phyloP scores from a whole-genome alignment of 352 stramenopile species.

The Phytophthora palmivora region DNA sequence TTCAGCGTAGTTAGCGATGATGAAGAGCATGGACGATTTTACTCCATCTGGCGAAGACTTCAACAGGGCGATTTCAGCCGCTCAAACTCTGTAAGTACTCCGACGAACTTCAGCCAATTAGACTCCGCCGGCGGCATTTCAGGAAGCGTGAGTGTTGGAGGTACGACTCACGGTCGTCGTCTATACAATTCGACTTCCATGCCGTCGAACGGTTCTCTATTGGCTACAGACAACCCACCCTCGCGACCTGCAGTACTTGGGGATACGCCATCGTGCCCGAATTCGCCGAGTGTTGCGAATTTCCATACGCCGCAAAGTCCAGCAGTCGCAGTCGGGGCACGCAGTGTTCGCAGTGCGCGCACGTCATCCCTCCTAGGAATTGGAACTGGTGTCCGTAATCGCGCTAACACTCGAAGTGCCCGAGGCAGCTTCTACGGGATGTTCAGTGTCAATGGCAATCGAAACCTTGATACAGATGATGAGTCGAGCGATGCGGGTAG shows the following conservation, averaged over 20 bases:
- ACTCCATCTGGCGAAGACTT: constrained; percentile 76
- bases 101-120: constrained; percentile 47
- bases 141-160: constrained; percentile 30
- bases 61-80: constrained; percentile 72
- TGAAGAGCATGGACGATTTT: constrained; percentile 68
- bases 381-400: constrained; percentile 21
- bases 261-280: not conserved
- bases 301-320: constrained; percentile 63
- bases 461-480: constrained; percentile 38
- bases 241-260: constrained; percentile 42
- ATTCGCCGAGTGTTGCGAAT: constrained; percentile 4
- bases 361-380: constrained; percentile 32
- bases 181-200: constrained; percentile 42
- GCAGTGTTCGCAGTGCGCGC: constrained; percentile 34
- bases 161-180: constrained; percentile 26
- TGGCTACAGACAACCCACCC: constrained; percentile 46
- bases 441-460: constrained; percentile 37
- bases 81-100: constrained; percentile 68
- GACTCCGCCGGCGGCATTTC: constrained; percentile 35
- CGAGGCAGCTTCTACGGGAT: constrained; percentile 43
- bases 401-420: constrained; percentile 38
- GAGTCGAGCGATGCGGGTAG: constrained; percentile 52
- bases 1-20: constrained; percentile 69
- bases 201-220: constrained; percentile 41
- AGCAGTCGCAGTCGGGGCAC: constrained; percentile 23